Base-by-base conservation (phyloP, 306 rosid species). In the Gillenia trifoliata region DNA sequence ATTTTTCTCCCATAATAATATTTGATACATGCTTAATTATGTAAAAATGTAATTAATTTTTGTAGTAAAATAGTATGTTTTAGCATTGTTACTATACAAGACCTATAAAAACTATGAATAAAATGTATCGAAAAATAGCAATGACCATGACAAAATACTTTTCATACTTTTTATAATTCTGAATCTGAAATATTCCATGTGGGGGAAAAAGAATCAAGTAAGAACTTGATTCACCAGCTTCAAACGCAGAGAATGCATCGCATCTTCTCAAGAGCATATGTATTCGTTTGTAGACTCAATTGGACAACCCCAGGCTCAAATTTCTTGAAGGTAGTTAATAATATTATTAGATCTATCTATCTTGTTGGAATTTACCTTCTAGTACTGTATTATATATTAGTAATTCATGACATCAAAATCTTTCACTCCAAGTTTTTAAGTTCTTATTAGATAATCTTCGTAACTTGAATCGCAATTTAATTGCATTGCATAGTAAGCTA, bases 181-280 rank as follows among this genome's bases (percentile, higher is more conserved):
- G 52, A 54, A 16, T 55, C 66, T 11, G 25, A 54, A 70, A 75
- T 76, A 59, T 70, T 84, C 66, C 55, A 62, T 71, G 64, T 55
- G 68, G 77, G 59, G 66, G 67, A 36, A 49, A 65, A 60, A 77
- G 41, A 77, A 69, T 69, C 43, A 65, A 67, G 85, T 70, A 26
- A 50, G 66, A 47, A 47, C 52, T 66, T 61, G 63, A 19, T 11
- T 25, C 41, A 54, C 29, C 38, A 31, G 64, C 67, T 72, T 72
- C 66, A 38, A 64, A 36, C 34, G 36, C 29, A 54, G 12, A 71
- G 73, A 67, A 26, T 67, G 59, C 29, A 19, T 59, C 40, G 25
- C 29, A 11, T 59, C 55, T 52, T 66, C 28, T 26, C 15, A 52
- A 19, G 59, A 45, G 11, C 63, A n/a, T n/a, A 28, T 29, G 15